Conservation (phyloP, 495 filamentous ascomycete genomes). For the Clohesyomyces aquaticus region DNA sequence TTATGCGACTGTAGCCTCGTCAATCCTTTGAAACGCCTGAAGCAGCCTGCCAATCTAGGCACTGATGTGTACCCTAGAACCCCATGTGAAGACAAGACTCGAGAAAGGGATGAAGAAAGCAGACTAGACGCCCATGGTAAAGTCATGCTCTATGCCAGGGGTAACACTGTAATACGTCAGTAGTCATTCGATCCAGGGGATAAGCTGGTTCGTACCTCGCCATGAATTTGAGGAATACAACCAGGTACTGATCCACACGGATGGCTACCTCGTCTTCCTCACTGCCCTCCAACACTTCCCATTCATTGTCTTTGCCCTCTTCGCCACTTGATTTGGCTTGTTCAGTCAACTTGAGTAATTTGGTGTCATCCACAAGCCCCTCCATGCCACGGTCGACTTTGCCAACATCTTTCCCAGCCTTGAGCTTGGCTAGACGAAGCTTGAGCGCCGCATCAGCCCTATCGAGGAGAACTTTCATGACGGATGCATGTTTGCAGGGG, state of each 20-base stretch:
- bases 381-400: constrained; percentile 64
- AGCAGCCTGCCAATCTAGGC: constrained; percentile 5
- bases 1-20: neutral
- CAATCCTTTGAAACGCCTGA: constrained; percentile 14
- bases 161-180: constrained; percentile 63
- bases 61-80: neutral
- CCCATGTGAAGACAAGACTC: neutral
- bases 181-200: neutral
- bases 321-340: constrained; percentile 47
- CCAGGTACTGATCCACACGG: constrained; percentile 94
- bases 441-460: constrained; percentile 92
- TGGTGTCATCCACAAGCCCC: constrained; percentile 66
- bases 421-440: constrained; percentile 79
- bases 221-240: constrained; percentile 99
- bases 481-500: constrained; percentile 88
- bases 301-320: constrained; percentile 69
- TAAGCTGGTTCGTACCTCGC: constrained; percentile 54
- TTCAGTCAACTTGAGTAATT: constrained; percentile 49
- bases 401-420: constrained; percentile 57
- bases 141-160: constrained; percentile 96
- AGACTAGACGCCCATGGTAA: constrained; percentile 87
- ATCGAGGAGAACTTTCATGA: constrained; percentile 98
- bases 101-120: constrained; percentile 1
- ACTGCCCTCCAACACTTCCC: constrained; percentile 73
- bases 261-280: constrained; percentile 86